These are phyloP conservation scores for Pseudonitzschia delicatissima DNA, from an alignment of 108 stramenopile genomes.

Conservation along the genomic window DNA sequence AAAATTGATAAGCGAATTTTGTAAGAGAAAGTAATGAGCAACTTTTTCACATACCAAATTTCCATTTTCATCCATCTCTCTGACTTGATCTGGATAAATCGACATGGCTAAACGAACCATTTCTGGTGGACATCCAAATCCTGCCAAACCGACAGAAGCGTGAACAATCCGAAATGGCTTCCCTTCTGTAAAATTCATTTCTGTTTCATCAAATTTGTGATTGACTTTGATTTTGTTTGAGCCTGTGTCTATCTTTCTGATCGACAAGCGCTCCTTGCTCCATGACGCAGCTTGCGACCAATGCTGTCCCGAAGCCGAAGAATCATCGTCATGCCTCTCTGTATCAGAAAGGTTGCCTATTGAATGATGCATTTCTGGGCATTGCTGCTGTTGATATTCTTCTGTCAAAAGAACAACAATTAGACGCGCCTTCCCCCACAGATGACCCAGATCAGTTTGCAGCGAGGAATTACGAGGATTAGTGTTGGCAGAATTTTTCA, in stretches of 20 bases:
- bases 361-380: background rate
- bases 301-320: conserved; percentile 23
- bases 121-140: conserved; percentile 53
- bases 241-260: background rate
- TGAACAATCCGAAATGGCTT: conserved; percentile 50
- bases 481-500: conserved; percentile 1
- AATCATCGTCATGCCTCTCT: background rate
- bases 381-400: conserved; percentile 23
- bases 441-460: conserved; percentile 40
- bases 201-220: background rate
- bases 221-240: background rate
- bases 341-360: background rate
- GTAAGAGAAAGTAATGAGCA: background rate
- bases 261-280: conserved; percentile 4
- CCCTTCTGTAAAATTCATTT: background rate
- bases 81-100: conserved; percentile 49
- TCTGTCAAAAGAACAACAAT: conserved; percentile 31
- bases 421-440: conserved; percentile 43
- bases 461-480: conserved; percentile 10
- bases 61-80: conserved; percentile 58
- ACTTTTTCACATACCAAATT: conserved; percentile 22
- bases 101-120: conserved; percentile 45
- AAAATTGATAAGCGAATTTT: background rate
- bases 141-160: conserved; percentile 43
- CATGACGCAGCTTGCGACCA: conserved; percentile 6